phyloP scores from a whole-genome alignment of 2,329 filamentous ascomycete genomes.

The Xylaria sp. region DNA sequence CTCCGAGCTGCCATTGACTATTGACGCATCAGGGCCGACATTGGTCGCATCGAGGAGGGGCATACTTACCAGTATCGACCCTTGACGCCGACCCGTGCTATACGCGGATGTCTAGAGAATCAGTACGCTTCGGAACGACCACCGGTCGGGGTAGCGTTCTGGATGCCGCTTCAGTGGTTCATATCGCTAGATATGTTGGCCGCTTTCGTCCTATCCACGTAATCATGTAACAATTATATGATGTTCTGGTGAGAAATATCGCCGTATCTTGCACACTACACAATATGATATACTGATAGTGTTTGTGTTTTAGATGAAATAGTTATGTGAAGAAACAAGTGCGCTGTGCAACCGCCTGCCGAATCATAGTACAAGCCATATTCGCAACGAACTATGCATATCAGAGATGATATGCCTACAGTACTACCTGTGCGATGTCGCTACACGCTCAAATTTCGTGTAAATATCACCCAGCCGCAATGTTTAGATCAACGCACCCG shows the following conservation, averaged over 20 bases:
- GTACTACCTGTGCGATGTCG: not conserved
- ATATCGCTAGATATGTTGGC: not conserved
- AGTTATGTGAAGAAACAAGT: not conserved
- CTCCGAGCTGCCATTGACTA: constrained; percentile 2
- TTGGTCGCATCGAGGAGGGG: not conserved
- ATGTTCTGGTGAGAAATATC: not conserved
- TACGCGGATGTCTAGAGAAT: not conserved
- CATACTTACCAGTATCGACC: constrained; percentile 6
- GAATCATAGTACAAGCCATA: not conserved
- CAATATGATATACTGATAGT: not conserved
- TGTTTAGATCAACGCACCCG: not conserved
- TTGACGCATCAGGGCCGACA: constrained; percentile 20
- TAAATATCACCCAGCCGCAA: not conserved
- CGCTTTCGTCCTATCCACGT: not conserved
- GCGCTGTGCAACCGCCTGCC: not conserved
- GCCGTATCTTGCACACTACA: not conserved
- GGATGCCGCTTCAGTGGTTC: not conserved
- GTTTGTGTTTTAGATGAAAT: not conserved
- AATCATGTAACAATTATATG: not conserved
- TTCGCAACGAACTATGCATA: not conserved
- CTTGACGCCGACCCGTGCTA: constrained; percentile 11
- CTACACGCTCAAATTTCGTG: not conserved
- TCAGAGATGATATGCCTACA: not conserved
- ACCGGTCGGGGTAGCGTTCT: not conserved
- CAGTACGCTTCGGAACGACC: not conserved